phyloP scores from a whole-genome alignment of 768 basidiomycete species.

The Serpula lacrymans region DNA sequence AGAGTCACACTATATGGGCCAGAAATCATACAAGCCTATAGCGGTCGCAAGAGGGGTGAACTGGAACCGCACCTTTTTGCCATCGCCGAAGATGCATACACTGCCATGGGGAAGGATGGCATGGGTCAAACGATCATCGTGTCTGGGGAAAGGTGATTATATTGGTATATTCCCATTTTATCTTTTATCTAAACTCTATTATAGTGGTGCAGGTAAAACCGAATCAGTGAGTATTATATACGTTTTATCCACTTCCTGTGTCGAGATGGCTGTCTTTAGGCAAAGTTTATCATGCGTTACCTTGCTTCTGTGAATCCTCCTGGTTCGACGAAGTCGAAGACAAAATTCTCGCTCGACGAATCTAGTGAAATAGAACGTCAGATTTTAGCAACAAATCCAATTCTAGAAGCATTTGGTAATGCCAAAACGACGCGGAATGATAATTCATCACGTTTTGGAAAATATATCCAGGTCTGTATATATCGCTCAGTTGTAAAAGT shows the following conservation, averaged over 20 bases:
- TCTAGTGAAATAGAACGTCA: slow-evolving; percentile 95
- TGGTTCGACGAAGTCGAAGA: slow-evolving; percentile 56
- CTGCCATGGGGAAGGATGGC: slow-evolving; percentile 91
- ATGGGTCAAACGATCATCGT: slow-evolving; percentile 99
- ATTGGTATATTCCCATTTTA: background rate
- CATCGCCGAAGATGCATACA: slow-evolving; percentile 98
- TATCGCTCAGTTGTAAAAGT: slow-evolving; percentile 5
- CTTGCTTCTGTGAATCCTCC: slow-evolving; percentile 96
- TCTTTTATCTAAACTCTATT: slow-evolving; percentile 5
- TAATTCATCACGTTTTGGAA: slow-evolving; percentile 98
- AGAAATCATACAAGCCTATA: slow-evolving; percentile 96
- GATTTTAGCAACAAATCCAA: slow-evolving; percentile 98
- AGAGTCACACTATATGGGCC: slow-evolving; percentile 96
- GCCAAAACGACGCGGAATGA: slow-evolving; percentile 99
- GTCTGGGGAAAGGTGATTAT: slow-evolving; percentile 84
- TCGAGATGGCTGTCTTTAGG: slow-evolving; percentile 39
- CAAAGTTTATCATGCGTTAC: slow-evolving; percentile 99
- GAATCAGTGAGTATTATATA: slow-evolving; percentile 67
- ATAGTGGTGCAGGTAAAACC: slow-evolving; percentile 98
- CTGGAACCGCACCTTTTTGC: slow-evolving; percentile 98
- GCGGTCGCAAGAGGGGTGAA: slow-evolving; percentile 87
- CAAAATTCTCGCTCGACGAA: slow-evolving; percentile 75
- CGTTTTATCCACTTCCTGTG: background rate
- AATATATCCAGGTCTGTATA: slow-evolving; percentile 89
- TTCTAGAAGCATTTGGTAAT: slow-evolving; percentile 98